Base-by-base conservation (phyloP, 139 green algal genomes). In the Desmodesmus armatus region DNA sequence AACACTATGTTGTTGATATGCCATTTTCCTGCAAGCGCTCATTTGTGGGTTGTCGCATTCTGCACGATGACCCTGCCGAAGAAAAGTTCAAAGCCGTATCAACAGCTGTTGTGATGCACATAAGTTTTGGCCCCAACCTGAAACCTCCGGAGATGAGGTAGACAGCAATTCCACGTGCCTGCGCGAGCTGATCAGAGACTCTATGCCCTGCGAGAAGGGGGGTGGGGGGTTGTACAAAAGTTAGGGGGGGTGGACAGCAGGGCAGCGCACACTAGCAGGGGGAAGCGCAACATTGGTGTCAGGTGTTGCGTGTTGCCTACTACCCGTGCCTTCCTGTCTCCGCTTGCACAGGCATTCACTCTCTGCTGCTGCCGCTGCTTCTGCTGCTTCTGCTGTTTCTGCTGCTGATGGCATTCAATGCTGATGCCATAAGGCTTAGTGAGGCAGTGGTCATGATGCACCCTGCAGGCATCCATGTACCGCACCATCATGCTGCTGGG, bases 81-180 rank as follows among this genome's bases (percentile, higher is more conserved):
- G 55, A n/a, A 65, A 65, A 9, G 55, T 19, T 9, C 5, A 9
- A n/a, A 27, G 55, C 55, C 21, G 5, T n/a, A 19, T 5, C 17
- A 31, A 19, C 55, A 65, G 9, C 17, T 65, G 55, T 58, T 43
- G 63, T 40, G 29, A 23, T 41, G 41, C 29, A 43, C 19, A 44
- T 41, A 40, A 49, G 6, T 43, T 49, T 41, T 44, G 31, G 65
- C 29, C n/a, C 58, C 1, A 70, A 93, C 90, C 90, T 86, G 88
- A 96, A 96, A 66, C 93, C 91, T 23, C 93, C 92, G 31, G 85
- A 92, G 78, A 96, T 95, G 60, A 96, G 91, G 92, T 94, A 96
- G 11, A 96, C 88, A 6, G 86, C 87, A 60, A 94, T 75, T 17
- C 91, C 92, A 31, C 93, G 90, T 17, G 78, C 79, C 65, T 93